A percentile compares a stretch with the other conserved stretches of the same genome.
Evolutionary conservation across 306 rosid species (phyloP).

Genomic region (Phaseolus lunatus): DNA sequence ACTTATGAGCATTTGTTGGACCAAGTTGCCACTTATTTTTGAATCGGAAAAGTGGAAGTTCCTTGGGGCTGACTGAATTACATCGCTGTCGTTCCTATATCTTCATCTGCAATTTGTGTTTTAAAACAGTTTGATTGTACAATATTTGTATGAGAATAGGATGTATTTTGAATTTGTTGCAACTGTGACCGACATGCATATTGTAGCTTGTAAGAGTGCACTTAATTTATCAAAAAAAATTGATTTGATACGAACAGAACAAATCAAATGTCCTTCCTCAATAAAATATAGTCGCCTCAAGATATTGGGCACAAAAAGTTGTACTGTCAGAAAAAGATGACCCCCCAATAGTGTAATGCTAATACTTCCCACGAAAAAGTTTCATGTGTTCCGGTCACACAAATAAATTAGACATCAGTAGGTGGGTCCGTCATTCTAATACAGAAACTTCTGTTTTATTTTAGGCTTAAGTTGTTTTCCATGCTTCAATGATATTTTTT

Average conservation of each 20-base stretch:
- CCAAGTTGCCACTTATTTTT: not conserved
- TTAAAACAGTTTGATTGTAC: constrained; percentile 18
- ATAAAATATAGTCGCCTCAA: not conserved
- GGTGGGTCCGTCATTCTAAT: too few species aligned
- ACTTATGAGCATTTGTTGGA: constrained; percentile 24
- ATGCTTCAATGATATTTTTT: too few species aligned
- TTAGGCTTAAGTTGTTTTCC: too few species aligned
- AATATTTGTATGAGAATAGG: constrained; percentile 16
- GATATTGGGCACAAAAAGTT: not conserved
- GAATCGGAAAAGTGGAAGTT: constrained; percentile 19
- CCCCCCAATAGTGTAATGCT: not conserved
- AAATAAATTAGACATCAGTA: not conserved
- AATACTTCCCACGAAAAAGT: not conserved
- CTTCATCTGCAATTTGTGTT: constrained; percentile 34
- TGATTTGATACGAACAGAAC: not conserved
- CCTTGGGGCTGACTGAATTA: constrained; percentile 13
- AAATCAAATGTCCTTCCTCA: not conserved
- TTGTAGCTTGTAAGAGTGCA: constrained; percentile 3
- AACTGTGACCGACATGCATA: not conserved
- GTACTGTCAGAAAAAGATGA: not conserved
- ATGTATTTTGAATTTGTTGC: constrained; percentile 26
- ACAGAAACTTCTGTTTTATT: not conserved
- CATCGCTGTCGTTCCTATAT: constrained; percentile 5
- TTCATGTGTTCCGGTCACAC: not conserved
- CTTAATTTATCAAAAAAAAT: not conserved